Conservation (phyloP, 306 rosid genomes). For the Arachis stenosperma region DNA sequence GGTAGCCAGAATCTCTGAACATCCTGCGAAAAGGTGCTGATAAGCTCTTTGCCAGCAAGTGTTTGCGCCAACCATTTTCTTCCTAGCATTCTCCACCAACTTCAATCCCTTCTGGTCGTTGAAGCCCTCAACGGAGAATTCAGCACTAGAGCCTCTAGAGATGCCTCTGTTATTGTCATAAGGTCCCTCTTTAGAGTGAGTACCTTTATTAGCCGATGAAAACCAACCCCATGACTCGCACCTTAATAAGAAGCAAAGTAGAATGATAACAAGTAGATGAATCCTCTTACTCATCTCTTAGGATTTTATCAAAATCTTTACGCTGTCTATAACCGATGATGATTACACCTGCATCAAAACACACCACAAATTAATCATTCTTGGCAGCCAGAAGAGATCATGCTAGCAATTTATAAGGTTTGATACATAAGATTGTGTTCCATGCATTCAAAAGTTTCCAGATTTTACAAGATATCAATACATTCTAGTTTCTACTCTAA, state of each 20-base stretch:
- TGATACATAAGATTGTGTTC: too few species aligned
- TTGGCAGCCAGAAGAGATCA: conserved; percentile 8
- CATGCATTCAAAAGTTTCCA: neutral
- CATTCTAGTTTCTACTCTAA: neutral
- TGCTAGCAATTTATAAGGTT: neutral
- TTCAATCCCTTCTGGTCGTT: conserved; percentile 57
- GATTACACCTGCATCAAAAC: conserved; percentile 37
- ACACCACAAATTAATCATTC: neutral
- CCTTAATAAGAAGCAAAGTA: conserved; percentile 31
- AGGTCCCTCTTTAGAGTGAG: conserved; percentile 34
- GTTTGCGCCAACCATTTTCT: conserved; percentile 53
- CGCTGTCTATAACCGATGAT: neutral
- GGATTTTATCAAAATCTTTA: conserved; percentile 1
- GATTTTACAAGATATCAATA: neutral
- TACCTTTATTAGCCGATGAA: conserved; percentile 40
- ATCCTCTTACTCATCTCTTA: conserved; percentile 47
- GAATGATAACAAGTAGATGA: conserved; percentile 40
- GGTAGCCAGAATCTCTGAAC: conserved; percentile 65
- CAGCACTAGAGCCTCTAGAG: conserved; percentile 49
- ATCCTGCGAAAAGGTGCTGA: conserved; percentile 65
- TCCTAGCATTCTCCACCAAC: conserved; percentile 59
- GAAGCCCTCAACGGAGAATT: conserved; percentile 62
- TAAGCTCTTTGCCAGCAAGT: conserved; percentile 81
- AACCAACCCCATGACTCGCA: conserved; percentile 75
- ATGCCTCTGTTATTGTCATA: conserved; percentile 21